Conservation (phyloP, 139 green algal species). For the Asterochloris erici region DNA sequence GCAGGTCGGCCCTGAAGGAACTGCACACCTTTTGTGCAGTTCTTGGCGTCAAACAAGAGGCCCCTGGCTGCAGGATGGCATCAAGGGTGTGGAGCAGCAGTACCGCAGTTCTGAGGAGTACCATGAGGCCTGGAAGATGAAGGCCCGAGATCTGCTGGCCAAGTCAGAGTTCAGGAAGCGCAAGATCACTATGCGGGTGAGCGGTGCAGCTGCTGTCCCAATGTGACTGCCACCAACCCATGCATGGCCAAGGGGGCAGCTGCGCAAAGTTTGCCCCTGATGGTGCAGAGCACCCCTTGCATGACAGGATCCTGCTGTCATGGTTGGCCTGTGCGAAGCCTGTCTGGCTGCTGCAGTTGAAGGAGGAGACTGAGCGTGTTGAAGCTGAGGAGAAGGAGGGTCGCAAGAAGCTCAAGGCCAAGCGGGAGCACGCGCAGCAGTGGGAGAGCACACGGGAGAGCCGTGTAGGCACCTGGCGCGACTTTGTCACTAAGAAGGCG, state of each 20-base stretch:
- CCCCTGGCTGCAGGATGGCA: slow-evolving; percentile 37
- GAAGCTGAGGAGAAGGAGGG: slow-evolving; percentile 65
- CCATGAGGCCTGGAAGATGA: slow-evolving; percentile 77
- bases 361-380: slow-evolving; percentile 61
- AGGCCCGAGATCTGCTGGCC: slow-evolving; percentile 79
- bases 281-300: too few relatives aligned
- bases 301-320: too few relatives aligned
- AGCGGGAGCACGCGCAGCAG: slow-evolving; percentile 66
- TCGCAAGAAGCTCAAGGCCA: slow-evolving; percentile 49
- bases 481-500: slow-evolving; percentile 61
- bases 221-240: background rate
- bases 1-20: too few relatives aligned
- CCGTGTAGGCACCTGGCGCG: slow-evolving; percentile 69
- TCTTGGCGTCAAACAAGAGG: background rate
- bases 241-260: background rate
- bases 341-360: slow-evolving; percentile 34
- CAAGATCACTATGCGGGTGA: slow-evolving; percentile 70
- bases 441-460: slow-evolving; percentile 82
- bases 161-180: slow-evolving; percentile 67
- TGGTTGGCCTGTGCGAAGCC: too few relatives aligned
- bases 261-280: too few relatives aligned
- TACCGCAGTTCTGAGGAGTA: slow-evolving; percentile 81
- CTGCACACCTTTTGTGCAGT: too few relatives aligned
- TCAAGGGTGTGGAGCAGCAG: slow-evolving; percentile 66
- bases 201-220: background rate